These are phyloP conservation scores for Hyaloscypha bicolor DNA, from an alignment of 495 filamentous ascomycete genomes.

Conservation along the genomic window DNA sequence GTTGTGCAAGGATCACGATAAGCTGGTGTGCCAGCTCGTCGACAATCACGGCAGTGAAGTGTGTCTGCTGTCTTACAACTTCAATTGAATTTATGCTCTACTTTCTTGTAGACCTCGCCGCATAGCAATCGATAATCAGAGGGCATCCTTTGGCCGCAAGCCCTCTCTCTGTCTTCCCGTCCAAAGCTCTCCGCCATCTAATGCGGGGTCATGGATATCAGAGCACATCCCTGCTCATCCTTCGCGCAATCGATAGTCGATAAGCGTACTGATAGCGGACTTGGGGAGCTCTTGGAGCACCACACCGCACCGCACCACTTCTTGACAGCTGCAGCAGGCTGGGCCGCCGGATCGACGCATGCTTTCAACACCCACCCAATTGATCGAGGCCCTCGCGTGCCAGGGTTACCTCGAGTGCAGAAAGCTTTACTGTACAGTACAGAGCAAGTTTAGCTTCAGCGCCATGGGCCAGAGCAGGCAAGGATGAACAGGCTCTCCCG, in stretches of 20 bases:
- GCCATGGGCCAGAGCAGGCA: background rate
- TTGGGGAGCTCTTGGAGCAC: too few species aligned
- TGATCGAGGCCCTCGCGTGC: background rate
- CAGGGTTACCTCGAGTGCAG: slow-evolving; percentile 4
- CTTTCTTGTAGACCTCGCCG: background rate
- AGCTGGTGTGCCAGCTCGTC: background rate
- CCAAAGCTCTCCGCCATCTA: background rate
- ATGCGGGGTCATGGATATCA: slow-evolving; percentile 26
- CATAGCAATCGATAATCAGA: background rate
- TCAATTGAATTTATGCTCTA: too few species aligned
- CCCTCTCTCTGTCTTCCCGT: background rate
- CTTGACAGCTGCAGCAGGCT: slow-evolving; percentile 3
- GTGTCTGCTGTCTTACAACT: too few species aligned
- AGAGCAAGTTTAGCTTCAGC: slow-evolving; percentile 8
- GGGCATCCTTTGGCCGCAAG: background rate
- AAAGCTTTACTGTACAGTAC: background rate
- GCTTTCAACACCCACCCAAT: slow-evolving; percentile 1
- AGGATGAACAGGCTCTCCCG: slow-evolving; percentile 9
- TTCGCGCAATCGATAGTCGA: slow-evolving; percentile 9
- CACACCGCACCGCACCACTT: background rate
- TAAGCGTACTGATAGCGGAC: background rate
- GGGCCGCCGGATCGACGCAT: background rate
- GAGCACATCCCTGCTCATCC: slow-evolving; percentile 1
- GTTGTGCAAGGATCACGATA: slow-evolving; percentile 16
- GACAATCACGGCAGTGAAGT: background rate